A percentile compares a stretch with the other conserved stretches of the same genome.
These are phyloP conservation scores for Cyclanthera cordifolia DNA, from an alignment of 306 rosid genomes.

Conservation along the genomic window DNA sequence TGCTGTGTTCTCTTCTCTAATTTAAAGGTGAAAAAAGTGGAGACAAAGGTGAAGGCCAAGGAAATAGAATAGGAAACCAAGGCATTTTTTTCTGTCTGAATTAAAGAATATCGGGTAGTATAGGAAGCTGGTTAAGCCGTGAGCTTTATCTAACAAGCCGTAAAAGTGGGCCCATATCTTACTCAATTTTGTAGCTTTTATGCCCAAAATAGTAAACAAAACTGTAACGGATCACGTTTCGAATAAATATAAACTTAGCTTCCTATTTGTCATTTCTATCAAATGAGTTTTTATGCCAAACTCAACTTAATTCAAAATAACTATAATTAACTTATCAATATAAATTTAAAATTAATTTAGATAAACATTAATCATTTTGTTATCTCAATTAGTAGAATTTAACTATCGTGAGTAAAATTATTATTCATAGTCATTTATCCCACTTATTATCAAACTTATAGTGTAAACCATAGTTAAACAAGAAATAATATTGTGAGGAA, in stretches of 20 bases:
- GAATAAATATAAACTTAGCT: background rate
- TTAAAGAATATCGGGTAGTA: background rate
- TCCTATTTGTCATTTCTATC: no score
- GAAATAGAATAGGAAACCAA: background rate
- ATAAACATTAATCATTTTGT: no score
- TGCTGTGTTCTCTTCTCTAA: background rate
- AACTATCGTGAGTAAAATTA: no score
- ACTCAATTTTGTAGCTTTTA: background rate
- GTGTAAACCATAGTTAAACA: no score
- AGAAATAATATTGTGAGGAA: no score
- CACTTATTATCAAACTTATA: no score
- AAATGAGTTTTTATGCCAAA: no score
- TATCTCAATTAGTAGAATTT: no score
- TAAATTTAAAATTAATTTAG: no score
- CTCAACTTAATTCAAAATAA: no score
- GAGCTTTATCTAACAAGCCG: background rate
- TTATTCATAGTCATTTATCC: no score
- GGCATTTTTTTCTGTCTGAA: background rate
- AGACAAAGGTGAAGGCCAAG: background rate
- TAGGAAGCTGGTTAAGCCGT: background rate
- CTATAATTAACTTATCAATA: no score
- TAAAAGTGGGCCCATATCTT: background rate
- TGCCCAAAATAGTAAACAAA: background rate
- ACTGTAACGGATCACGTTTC: background rate
- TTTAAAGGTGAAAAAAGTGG: background rate